Evolutionary conservation across 495 filamentous ascomycete species (phyloP).

Genomic region (Astrothelium subdiscretum): DNA sequence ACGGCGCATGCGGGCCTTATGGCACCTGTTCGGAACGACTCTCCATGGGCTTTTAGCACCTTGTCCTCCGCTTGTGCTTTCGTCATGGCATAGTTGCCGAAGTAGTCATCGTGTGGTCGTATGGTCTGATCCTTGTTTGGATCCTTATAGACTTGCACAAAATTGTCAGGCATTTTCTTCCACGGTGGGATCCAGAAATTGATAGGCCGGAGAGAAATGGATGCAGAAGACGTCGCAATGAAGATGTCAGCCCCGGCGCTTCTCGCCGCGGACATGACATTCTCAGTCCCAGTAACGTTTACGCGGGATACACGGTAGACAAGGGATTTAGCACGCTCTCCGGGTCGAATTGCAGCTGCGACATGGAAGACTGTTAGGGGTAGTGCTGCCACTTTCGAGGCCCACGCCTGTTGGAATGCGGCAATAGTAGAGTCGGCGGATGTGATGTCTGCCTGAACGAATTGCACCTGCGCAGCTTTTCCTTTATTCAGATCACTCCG

Average conservation of each 20-base stretch:
- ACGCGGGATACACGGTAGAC: background rate
- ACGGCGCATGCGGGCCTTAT: background rate
- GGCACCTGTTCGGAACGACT: constrained; percentile 2
- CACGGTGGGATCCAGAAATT: constrained; percentile 1
- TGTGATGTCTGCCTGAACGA: background rate
- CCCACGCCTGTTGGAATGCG: constrained; percentile 1
- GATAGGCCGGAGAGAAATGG: background rate
- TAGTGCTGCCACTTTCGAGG: background rate
- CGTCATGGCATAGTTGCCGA: constrained; percentile 1
- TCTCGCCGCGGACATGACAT: background rate
- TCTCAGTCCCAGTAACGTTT: background rate
- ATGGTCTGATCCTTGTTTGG: background rate
- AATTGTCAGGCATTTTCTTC: background rate
- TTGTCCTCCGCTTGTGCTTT: constrained; percentile 3
- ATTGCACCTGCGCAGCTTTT: background rate
- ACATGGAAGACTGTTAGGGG: constrained; percentile 3
- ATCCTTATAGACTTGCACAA: background rate
- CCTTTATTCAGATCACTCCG: background rate
- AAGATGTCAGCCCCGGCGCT: constrained; percentile 1
- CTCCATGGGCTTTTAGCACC: background rate
- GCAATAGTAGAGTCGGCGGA: background rate
- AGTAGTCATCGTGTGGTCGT: background rate
- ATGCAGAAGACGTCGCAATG: constrained; percentile 1
- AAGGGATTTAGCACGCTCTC: background rate
- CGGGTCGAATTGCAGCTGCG: background rate